Conservation (phyloP, 78 protist species). For the Salpingoeca rosetta region DNA sequence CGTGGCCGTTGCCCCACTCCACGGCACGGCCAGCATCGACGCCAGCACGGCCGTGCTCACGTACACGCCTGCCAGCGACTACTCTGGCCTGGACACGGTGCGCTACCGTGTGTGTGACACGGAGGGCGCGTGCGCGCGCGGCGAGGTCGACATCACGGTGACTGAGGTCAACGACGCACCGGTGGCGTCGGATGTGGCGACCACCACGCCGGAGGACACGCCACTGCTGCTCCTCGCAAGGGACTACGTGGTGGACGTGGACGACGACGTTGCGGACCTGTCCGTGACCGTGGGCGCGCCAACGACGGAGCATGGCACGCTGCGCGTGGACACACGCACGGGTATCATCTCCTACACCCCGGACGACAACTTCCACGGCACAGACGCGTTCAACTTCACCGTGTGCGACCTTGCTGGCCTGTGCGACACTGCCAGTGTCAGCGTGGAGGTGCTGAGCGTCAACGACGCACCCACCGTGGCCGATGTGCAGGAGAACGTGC, state of each 20-base stretch:
- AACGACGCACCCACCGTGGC: constrained; percentile 1
- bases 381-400: background rate
- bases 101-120: background rate
- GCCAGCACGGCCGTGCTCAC: background rate
- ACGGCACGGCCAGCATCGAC: background rate
- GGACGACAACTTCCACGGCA: background rate
- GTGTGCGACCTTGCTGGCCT: background rate
- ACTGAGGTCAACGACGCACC: constrained; percentile 8
- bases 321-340: background rate
- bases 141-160: background rate
- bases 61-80: background rate
- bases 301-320: background rate
- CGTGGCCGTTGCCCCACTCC: background rate
- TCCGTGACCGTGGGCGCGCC: background rate
- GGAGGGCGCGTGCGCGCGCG: background rate
- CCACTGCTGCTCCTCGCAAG: background rate
- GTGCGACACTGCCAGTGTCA: background rate
- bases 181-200: background rate
- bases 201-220: background rate
- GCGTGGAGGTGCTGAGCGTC: background rate
- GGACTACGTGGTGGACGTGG: constrained; percentile 1
- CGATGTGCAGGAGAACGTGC: background rate
- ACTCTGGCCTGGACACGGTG: background rate
- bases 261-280: background rate
- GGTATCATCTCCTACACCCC: constrained; percentile 3